These are phyloP conservation scores for Wickerhamomyces strasburgensis DNA, from an alignment of 805 yeast genomes.

Conservation along the genomic window DNA sequence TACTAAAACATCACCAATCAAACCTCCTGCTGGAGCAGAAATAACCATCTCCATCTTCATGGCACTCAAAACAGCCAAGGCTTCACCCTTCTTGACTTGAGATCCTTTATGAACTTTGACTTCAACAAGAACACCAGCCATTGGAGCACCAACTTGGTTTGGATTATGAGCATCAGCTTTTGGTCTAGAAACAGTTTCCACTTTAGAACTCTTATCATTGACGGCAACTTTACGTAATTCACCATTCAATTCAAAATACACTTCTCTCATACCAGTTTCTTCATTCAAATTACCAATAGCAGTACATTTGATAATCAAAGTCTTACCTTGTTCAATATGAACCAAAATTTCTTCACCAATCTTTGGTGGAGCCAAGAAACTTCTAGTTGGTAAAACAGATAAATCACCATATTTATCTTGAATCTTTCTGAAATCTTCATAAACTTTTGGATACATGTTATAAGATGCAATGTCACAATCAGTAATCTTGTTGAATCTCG, in stretches of 20 bases:
- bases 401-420: conserved; percentile 83
- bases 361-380: conserved; percentile 81
- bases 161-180: conserved; percentile 88
- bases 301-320: conserved; percentile 81
- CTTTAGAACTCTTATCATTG: conserved; percentile 80
- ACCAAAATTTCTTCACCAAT: conserved; percentile 86
- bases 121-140: conserved; percentile 98
- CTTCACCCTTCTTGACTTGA: conserved; percentile 94
- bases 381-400: conserved; percentile 88
- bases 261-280: conserved; percentile 90
- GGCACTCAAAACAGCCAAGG: conserved; percentile 88
- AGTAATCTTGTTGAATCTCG: conserved; percentile 73
- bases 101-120: conserved; percentile 84
- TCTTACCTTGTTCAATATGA: conserved; percentile 92
- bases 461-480: conserved; percentile 93
- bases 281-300: conserved; percentile 87
- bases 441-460: conserved; percentile 98
- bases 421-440: conserved; percentile 74
- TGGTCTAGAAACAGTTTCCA: conserved; percentile 80
- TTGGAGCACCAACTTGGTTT: conserved; percentile 95
- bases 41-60: conserved; percentile 99
- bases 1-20: conserved; percentile 67
- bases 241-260: conserved; percentile 96
- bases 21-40: conserved; percentile 85
- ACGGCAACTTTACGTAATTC: conserved; percentile 95